phyloP scores from a whole-genome alignment of 2,329 filamentous ascomycete genomes.

The Ophiocordyceps camponoti-floridani region DNA sequence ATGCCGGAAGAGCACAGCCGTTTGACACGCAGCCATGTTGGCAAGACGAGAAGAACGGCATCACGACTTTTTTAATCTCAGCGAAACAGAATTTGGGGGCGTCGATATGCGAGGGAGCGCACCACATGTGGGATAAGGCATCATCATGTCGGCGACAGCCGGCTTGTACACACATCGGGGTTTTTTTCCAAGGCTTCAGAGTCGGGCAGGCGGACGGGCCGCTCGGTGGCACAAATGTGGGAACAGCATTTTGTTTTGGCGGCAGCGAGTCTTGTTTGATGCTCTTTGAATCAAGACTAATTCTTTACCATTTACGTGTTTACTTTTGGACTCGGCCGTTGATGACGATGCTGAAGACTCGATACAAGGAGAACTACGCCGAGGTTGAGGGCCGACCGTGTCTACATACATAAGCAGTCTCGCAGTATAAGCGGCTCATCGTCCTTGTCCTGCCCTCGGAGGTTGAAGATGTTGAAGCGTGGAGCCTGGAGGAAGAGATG shows the following conservation, averaged over 20 bases:
- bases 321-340: too few species aligned
- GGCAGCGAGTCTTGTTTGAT: constrained; percentile 4
- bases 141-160: constrained; percentile 2
- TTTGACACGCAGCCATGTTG: constrained; percentile 4
- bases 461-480: too few species aligned
- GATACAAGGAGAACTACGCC: too few species aligned
- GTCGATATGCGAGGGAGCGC: constrained; percentile 1
- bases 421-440: too few species aligned
- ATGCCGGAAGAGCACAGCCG: background rate
- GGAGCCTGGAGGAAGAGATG: too few species aligned
- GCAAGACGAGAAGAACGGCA: constrained; percentile 3
- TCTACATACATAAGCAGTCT: too few species aligned
- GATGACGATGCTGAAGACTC: too few species aligned
- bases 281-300: too few species aligned
- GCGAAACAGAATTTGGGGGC: constrained; percentile 1
- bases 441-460: too few species aligned
- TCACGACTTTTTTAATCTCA: constrained; percentile 3
- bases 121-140: constrained; percentile 4
- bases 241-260: constrained; percentile 4
- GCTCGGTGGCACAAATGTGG: constrained; percentile 4
- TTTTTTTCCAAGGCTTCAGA: constrained; percentile 1
- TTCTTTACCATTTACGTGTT: background rate
- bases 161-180: constrained; percentile 3
- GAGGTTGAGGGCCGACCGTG: too few species aligned
- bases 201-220: constrained; percentile 1